A percentile compares a stretch with the other conserved stretches of the same genome.
Conservation (phyloP, 495 filamentous ascomycete species). For the Bacidia rubella region DNA sequence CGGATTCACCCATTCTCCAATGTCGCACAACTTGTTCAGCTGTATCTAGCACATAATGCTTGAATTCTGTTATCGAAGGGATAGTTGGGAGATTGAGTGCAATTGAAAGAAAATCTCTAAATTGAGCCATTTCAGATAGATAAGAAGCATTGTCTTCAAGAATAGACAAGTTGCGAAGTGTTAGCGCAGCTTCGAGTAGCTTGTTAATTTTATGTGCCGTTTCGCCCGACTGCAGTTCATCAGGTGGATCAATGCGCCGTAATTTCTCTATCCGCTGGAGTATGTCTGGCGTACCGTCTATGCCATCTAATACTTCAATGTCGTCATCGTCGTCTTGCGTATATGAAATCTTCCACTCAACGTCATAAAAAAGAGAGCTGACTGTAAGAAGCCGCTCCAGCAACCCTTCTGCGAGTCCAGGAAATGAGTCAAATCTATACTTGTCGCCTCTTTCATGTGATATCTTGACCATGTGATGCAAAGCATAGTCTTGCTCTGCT, state of each 20-base stretch:
- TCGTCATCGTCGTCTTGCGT: constrained; percentile 36
- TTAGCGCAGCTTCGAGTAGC: constrained; percentile 74
- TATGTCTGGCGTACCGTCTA: constrained; percentile 65
- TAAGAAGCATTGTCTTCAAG: constrained; percentile 77
- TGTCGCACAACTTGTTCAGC: constrained; percentile 81
- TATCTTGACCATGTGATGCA: constrained; percentile 89
- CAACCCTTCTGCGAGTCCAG: constrained; percentile 76
- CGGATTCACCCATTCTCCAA: constrained; percentile 42
- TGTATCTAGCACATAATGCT: constrained; percentile 84
- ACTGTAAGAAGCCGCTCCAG: constrained; percentile 70
- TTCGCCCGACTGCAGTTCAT: constrained; percentile 62
- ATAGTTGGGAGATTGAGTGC: constrained; percentile 63
- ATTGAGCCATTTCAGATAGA: constrained; percentile 53
- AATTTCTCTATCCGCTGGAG: constrained; percentile 51
- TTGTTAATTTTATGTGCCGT: constrained; percentile 57
- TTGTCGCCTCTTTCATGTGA: constrained; percentile 90
- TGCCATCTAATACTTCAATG: constrained; percentile 51
- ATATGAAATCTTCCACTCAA: constrained; percentile 70
- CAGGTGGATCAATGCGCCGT: constrained; percentile 40
- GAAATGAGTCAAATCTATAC: constrained; percentile 84
- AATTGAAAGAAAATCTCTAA: constrained; percentile 72
- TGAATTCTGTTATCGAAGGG: constrained; percentile 67
- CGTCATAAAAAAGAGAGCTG: constrained; percentile 59
- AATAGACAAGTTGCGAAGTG: constrained; percentile 87
- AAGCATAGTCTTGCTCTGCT: constrained; percentile 73